Conservation (phyloP, 73 alveolate species). For the Paramecium sexaurelia region DNA sequence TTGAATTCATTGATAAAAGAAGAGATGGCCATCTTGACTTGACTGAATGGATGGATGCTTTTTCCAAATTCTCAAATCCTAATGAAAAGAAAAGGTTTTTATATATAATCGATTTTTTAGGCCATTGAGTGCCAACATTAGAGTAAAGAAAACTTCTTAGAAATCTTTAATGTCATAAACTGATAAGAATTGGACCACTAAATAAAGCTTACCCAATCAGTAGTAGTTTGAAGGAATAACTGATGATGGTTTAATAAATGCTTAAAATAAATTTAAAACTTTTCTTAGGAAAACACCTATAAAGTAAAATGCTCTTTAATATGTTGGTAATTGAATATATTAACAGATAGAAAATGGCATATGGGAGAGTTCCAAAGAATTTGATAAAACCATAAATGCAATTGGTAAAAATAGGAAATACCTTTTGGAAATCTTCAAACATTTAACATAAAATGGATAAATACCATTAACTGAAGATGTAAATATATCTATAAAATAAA, state of each 20-base stretch:
- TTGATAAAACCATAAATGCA: slow-evolving; percentile 69
- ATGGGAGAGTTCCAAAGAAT: slow-evolving; percentile 84
- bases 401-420: slow-evolving; percentile 83
- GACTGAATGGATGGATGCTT: slow-evolving; percentile 94
- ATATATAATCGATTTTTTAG: slow-evolving; percentile 18
- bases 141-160: not conserved
- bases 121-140: slow-evolving; percentile 12
- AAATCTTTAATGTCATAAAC: slow-evolving; percentile 7
- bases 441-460: slow-evolving; percentile 60
- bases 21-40: slow-evolving; percentile 95
- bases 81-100: slow-evolving; percentile 69
- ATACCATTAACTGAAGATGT: slow-evolving; percentile 72
- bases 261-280: slow-evolving; percentile 34
- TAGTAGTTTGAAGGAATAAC: not conserved
- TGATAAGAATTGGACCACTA: not conserved
- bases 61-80: slow-evolving; percentile 65
- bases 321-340: not conserved
- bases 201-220: not conserved
- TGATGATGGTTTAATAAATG: slow-evolving; percentile 53
- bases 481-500: not conserved
- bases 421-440: slow-evolving; percentile 73
- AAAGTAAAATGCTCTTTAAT: not conserved
- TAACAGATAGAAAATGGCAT: not conserved
- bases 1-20: slow-evolving; percentile 92
- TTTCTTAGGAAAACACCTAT: slow-evolving; percentile 7